These are phyloP conservation scores for Dissophora ornata DNA, from an alignment of 192 early-diverging fungal species.

Conservation along the genomic window DNA sequence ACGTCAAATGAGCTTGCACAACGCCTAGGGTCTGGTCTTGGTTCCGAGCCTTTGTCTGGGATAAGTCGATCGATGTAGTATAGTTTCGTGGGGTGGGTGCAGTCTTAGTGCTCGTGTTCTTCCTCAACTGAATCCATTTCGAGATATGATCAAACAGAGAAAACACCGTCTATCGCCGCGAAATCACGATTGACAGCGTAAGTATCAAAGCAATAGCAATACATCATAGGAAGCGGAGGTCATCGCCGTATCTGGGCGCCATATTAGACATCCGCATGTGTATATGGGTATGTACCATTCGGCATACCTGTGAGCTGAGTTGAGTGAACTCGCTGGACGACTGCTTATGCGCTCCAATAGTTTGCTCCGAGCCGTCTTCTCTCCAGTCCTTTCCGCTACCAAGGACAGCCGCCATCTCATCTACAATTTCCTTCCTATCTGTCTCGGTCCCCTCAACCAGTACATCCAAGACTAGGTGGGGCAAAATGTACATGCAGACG, in stretches of 20 bases:
- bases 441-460: conserved; percentile 25
- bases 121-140: conserved; percentile 58
- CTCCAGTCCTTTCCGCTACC: conserved; percentile 10
- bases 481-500: conserved; percentile 38
- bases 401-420: conserved; percentile 34
- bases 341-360: not conserved
- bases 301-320: conserved; percentile 40
- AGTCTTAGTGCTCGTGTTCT: conserved; percentile 24
- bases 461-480: conserved; percentile 33
- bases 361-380: not conserved
- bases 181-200: no score
- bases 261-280: no score
- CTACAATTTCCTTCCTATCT: conserved; percentile 21
- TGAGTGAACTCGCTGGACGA: conserved; percentile 21
- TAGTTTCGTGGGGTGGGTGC: conserved; percentile 13
- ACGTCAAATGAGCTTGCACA: conserved; percentile 62
- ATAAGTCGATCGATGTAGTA: conserved; percentile 23
- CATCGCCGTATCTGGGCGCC: no score
- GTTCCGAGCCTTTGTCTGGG: not conserved
- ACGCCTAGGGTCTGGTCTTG: conserved; percentile 10
- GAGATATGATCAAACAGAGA: conserved; percentile 47
- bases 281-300: no score
- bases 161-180: conserved; percentile 40
- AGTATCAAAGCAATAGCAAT: no score
- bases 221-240: no score